phyloP scores from a whole-genome alignment of 768 basidiomycete species.

The Tylopilus sp. region DNA sequence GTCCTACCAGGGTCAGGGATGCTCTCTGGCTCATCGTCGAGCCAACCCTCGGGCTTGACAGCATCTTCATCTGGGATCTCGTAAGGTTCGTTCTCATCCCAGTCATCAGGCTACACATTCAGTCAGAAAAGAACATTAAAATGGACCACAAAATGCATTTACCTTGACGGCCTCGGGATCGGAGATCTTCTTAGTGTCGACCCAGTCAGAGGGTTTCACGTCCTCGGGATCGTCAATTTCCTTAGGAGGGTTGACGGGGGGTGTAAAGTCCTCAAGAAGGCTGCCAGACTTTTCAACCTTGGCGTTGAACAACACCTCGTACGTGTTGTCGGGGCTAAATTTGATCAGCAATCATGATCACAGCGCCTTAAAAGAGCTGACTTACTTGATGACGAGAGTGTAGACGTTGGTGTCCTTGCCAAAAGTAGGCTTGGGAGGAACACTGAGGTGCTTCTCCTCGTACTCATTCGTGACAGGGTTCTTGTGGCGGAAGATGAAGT shows the following conservation, averaged over 20 bases:
- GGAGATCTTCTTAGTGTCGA: slow-evolving; percentile 80
- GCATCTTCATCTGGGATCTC: slow-evolving; percentile 88
- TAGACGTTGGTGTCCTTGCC: slow-evolving; percentile 92
- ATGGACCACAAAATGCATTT: background rate
- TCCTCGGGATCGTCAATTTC: slow-evolving; percentile 95
- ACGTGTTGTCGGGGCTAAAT: slow-evolving; percentile 87
- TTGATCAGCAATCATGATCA: slow-evolving; percentile 3
- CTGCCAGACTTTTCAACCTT: slow-evolving; percentile 74
- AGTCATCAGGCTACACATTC: slow-evolving; percentile 69
- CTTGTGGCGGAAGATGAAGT: slow-evolving; percentile 99
- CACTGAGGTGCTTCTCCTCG: slow-evolving; percentile 94
- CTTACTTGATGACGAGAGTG: slow-evolving; percentile 89
- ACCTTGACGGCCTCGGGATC: slow-evolving; percentile 86
- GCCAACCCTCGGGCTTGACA: slow-evolving; percentile 91
- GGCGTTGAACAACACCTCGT: slow-evolving; percentile 87
- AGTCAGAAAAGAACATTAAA: background rate
- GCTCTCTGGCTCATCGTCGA: slow-evolving; percentile 76
- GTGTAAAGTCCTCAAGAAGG: slow-evolving; percentile 91
- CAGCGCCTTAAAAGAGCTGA: slow-evolving; percentile 12
- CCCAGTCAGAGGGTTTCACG: slow-evolving; percentile 89
- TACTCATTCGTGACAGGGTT: slow-evolving; percentile 88
- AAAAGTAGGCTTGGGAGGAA: slow-evolving; percentile 79
- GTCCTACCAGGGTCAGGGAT: slow-evolving; percentile 82
- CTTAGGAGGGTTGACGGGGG: slow-evolving; percentile 85
- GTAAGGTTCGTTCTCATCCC: slow-evolving; percentile 96